phyloP scores from a whole-genome alignment of 2,329 filamentous ascomycete species.

The Zymoseptoria pseudotritici region DNA sequence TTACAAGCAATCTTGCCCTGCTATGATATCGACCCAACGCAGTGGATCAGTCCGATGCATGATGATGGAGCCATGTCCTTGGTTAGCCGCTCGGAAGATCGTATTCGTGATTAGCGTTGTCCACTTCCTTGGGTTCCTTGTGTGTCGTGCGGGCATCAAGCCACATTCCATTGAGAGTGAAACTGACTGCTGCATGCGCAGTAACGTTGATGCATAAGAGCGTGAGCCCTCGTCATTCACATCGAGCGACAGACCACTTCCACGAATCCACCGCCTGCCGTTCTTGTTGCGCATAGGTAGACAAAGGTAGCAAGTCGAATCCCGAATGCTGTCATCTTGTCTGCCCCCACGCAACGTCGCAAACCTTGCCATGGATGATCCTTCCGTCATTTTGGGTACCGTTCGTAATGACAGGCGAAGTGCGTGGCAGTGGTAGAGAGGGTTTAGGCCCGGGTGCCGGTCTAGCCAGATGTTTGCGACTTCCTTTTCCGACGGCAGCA shows the following conservation, averaged over 20 bases:
- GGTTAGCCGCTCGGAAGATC: constrained; percentile 10
- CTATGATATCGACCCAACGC: neutral
- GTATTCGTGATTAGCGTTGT: constrained; percentile 10
- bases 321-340: too few relatives aligned
- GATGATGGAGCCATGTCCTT: neutral
- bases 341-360: too few relatives aligned
- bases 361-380: neutral
- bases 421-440: neutral
- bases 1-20: neutral
- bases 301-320: too few relatives aligned
- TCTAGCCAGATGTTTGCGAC: neutral
- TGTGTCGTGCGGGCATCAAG: neutral
- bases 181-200: neutral
- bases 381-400: neutral
- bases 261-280: too few relatives aligned
- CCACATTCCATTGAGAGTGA: neutral
- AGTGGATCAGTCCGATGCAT: neutral
- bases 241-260: too few relatives aligned
- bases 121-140: constrained; percentile 6
- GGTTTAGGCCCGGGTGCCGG: neutral
- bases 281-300: too few relatives aligned
- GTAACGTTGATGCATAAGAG: neutral
- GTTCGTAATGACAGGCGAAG: neutral
- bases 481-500: neutral
- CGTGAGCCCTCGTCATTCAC: too few relatives aligned